Percentiles rank a stretch among this genome's conserved stretches.
These are phyloP conservation scores for Pyrenophora teres DNA, from an alignment of 2,329 filamentous ascomycete species.

Conservation along the genomic window DNA sequence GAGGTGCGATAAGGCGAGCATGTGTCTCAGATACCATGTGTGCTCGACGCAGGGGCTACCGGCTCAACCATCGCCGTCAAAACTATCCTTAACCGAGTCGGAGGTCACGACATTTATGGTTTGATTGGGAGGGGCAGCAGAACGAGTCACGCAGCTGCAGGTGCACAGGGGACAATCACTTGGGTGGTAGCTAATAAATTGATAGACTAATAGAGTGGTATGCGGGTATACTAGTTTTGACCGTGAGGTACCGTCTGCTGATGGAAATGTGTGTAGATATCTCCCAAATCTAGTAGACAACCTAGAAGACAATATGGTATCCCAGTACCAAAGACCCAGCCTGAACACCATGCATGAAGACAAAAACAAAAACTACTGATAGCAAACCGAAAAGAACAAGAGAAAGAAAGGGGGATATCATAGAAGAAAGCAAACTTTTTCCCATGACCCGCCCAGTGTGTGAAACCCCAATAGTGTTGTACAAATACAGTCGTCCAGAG, in stretches of 20 bases:
- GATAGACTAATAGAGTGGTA: conserved; percentile 28
- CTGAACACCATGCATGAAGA: conserved; percentile 26
- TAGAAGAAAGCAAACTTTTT: conserved; percentile 44
- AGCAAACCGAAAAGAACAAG: conserved; percentile 22
- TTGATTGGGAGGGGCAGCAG: neutral
- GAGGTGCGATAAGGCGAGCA: conserved; percentile 19
- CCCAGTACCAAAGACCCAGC: conserved; percentile 19
- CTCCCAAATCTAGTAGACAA: conserved; percentile 28
- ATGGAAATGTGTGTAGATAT: conserved; percentile 22
- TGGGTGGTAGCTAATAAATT: conserved; percentile 19
- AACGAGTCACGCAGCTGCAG: conserved; percentile 1
- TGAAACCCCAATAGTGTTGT: conserved; percentile 40
- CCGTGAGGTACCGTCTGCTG: conserved; percentile 31
- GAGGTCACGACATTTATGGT: conserved; percentile 5
- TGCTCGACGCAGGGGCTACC: conserved; percentile 26
- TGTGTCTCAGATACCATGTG: conserved; percentile 39
- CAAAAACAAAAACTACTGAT: conserved; percentile 1
- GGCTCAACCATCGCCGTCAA: conserved; percentile 14
- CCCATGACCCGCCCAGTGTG: conserved; percentile 46
- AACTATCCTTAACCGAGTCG: neutral
- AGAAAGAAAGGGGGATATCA: conserved; percentile 40
- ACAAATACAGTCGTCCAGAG: conserved; percentile 39
- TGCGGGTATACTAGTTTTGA: conserved; percentile 38
- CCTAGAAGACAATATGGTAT: conserved; percentile 22
- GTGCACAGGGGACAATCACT: neutral